Evolutionary conservation across 441 rosid genomes (phyloP), one percentile per base, ranked within the genome.

Genomic region (Dalechampia spathulata): DNA sequence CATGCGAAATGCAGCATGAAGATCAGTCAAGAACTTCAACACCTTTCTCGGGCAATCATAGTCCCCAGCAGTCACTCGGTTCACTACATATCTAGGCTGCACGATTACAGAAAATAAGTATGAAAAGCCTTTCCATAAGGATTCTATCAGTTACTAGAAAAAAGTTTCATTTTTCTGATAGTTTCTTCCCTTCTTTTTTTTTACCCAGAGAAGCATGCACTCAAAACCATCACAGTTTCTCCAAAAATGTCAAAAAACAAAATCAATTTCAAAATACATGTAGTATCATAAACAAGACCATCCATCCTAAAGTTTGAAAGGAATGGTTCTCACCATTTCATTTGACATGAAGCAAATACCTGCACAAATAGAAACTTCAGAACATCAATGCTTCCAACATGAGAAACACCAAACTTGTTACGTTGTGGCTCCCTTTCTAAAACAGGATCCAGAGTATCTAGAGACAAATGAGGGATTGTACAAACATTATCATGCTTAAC

Each of bases 81-180:
- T 92, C 56, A 92, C 94, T 61, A 89, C 96, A 66, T 83, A 89
- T 72, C 96, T 83, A 49, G 99, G 99, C 99, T 92, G 81, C 67
- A 62, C 60, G 61, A 50, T 17, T 21, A 48, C 28, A 62, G 38
- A 1, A 44, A 19, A 27, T 1, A 38, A 11, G 14, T 51, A 51
- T 15, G 13, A 23, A 22, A 49, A 66, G 39, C 48, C 15, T 32
- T 21, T 27, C n/a, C n/a, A n/a, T n/a, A n/a, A n/a, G n/a, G n/a
- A n/a, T n/a, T n/a, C n/a, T n/a, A n/a, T n/a, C n/a, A n/a, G n/a
- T n/a, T n/a, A n/a, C n/a, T n/a, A n/a, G n/a, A n/a, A n/a, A n/a
- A n/a, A n/a, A n/a, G n/a, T n/a, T n/a, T n/a, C n/a, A n/a, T n/a
- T n/a, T n/a, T n/a, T n/a, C n/a, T n/a, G n/a, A n/a, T n/a, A n/a